phyloP scores from a whole-genome alignment of 1,284 basidiomycete species.

The Cystobasidium sp. region DNA sequence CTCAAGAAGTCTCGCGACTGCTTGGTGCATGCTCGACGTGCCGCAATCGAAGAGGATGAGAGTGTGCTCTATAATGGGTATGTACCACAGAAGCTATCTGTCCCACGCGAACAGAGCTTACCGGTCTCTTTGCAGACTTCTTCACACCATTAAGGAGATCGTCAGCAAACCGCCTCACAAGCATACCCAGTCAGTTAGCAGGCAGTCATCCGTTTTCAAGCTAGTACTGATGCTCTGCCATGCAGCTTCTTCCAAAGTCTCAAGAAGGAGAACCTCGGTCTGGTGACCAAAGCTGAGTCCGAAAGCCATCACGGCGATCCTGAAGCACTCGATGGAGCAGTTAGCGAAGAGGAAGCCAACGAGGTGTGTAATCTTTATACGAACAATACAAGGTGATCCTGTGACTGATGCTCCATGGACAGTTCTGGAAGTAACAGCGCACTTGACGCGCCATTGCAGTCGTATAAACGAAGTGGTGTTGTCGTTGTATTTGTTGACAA shows the following conservation, averaged over 20 bases:
- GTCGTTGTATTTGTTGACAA: slow-evolving; percentile 27
- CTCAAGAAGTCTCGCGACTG: slow-evolving; percentile 31
- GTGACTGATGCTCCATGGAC: background rate
- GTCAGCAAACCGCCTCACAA: slow-evolving; percentile 23
- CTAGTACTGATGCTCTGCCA: background rate
- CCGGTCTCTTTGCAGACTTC: background rate
- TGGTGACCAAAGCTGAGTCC: slow-evolving; percentile 34
- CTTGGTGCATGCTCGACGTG: slow-evolving; percentile 20
- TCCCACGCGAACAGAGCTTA: background rate
- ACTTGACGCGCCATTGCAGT: background rate
- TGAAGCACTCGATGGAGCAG: slow-evolving; percentile 27
- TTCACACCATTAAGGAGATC: slow-evolving; percentile 5
- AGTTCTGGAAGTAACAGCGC: slow-evolving; percentile 28
- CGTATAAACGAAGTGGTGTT: too few species aligned
- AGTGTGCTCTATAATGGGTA: slow-evolving; percentile 25
- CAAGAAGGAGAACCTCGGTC: slow-evolving; percentile 34
- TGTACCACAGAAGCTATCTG: background rate
- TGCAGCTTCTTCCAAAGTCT: slow-evolving; percentile 32
- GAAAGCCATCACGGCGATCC: slow-evolving; percentile 23
- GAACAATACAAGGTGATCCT: too few species aligned
- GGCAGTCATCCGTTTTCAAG: background rate
- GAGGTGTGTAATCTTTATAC: slow-evolving; percentile 5
- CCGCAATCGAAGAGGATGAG: slow-evolving; percentile 37
- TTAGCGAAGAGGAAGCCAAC: slow-evolving; percentile 11
- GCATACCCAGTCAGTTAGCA: slow-evolving; percentile 4